Base-by-base conservation (phyloP, 1,284 basidiomycete genomes). In the Papiliotrema nemorosa region DNA sequence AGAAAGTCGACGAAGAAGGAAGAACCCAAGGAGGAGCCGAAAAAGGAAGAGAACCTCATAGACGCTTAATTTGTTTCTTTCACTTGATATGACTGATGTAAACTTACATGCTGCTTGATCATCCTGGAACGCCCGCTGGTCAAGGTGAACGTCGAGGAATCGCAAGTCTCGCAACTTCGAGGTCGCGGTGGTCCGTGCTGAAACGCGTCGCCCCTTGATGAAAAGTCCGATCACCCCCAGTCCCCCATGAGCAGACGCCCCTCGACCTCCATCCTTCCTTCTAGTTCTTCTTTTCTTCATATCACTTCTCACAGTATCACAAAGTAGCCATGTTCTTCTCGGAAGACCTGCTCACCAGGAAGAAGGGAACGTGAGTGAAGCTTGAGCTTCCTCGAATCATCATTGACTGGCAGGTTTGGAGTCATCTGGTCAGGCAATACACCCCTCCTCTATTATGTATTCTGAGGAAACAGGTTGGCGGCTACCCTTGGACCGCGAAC, bases 401-500 rank as follows among this genome's bases (percentile, higher is more conserved):
- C 40, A 3, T 27, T 42, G 21, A 26, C 14, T 12, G 13, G 14
- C 57, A 72, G 69, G 1, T 65, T 72, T 40, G 67, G 69, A 5
- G 62, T 71, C 42, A 51, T 71, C 36, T 73, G 71, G 71, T 34
- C 63, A 54, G 34, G 4, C 25, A 3, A 24, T 29, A 1, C 35
- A 7, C 33, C 22, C 12, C 31, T 6, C 13, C 29, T 31, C 43
- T 20, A 37, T 44, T 27, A 26, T 37, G 12, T 31, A 27, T 13
- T 16, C 45, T 14, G 24, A 45, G 21, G 21, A 35, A 33, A 39
- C 12, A 92, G 89, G 89, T 82, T 92, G 41, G 88, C 88, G 29
- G 89, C 89, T 3, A 92, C 89, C 1, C 78, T 92, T 18, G 90
- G 89, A 26, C 84, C 88, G 5, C 86, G 85, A 72, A 87, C 86